A percentile compares a stretch with the other conserved stretches of the same genome.
phyloP scores from a whole-genome alignment of 1,284 basidiomycete genomes.

The Puccinia triticina region DNA sequence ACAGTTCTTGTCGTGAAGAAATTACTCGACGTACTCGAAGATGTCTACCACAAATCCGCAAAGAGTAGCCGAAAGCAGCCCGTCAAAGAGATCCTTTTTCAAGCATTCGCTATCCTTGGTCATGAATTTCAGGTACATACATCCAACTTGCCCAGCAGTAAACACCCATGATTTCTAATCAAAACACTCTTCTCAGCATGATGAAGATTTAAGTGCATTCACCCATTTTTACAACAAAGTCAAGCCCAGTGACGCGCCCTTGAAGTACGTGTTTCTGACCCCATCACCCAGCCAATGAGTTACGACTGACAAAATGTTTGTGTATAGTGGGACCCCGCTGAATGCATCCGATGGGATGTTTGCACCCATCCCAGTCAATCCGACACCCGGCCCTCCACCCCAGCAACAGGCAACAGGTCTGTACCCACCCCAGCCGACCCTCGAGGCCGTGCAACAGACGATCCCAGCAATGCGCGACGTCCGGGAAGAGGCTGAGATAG shows the following conservation, averaged over 20 bases:
- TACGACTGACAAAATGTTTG: background rate
- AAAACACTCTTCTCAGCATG: slow-evolving; percentile 59
- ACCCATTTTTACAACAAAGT: slow-evolving; percentile 45
- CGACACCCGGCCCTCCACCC: background rate
- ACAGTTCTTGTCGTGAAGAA: slow-evolving; percentile 39
- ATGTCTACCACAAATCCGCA: slow-evolving; percentile 30
- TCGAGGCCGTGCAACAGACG: background rate
- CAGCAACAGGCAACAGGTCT: background rate
- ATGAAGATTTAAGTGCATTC: slow-evolving; percentile 26
- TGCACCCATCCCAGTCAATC: background rate
- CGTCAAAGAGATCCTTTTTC: slow-evolving; percentile 11
- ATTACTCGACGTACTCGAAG: slow-evolving; percentile 26
- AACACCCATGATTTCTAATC: slow-evolving; percentile 73
- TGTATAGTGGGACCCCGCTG: slow-evolving; percentile 31
- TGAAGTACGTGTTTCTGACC: slow-evolving; percentile 16
- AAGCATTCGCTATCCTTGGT: slow-evolving; percentile 33
- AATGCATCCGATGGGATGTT: slow-evolving; percentile 19
- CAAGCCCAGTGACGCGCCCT: slow-evolving; percentile 26
- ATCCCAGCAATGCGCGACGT: slow-evolving; percentile 76
- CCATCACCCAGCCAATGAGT: background rate
- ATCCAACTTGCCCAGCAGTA: background rate
- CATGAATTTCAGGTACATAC: slow-evolving; percentile 41
- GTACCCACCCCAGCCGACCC: background rate
- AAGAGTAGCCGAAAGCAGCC: background rate
- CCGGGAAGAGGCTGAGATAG: slow-evolving; percentile 76